Evolutionary conservation across 2,329 filamentous ascomycete genomes (phyloP).

Genomic region (Clonostachys chloroleuca): DNA sequence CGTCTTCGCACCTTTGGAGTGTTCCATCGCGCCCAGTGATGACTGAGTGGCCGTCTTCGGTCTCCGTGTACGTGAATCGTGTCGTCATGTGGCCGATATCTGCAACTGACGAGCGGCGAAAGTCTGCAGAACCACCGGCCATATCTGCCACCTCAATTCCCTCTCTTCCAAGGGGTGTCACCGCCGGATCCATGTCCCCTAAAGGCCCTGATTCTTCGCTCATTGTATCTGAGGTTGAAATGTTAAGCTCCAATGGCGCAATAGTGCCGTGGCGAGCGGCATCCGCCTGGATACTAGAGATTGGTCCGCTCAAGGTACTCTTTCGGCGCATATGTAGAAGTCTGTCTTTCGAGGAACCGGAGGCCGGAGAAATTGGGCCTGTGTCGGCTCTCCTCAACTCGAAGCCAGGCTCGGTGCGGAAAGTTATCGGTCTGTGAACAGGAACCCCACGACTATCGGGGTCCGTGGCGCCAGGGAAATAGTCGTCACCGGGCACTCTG

Average conservation of each 20-base stretch:
- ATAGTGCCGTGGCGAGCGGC: constrained; percentile 29
- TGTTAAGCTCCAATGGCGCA: constrained; percentile 23
- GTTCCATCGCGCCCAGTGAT: constrained; percentile 74
- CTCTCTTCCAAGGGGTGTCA: neutral
- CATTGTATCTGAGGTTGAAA: constrained; percentile 21
- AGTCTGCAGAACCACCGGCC: constrained; percentile 9
- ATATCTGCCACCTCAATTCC: neutral
- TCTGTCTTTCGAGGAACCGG: constrained; percentile 10
- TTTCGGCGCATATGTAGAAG: constrained; percentile 17
- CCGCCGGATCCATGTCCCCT: neutral
- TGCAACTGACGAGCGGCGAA: constrained; percentile 10
- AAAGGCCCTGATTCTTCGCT: constrained; percentile 18
- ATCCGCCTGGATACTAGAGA: constrained; percentile 40
- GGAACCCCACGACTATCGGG: constrained; percentile 21
- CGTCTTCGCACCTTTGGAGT: constrained; percentile 81
- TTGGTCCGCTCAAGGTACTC: constrained; percentile 28
- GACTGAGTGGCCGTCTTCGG: constrained; percentile 74
- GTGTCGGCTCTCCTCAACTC: constrained; percentile 18
- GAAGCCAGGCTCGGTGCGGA: constrained; percentile 18
- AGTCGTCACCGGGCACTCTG: constrained; percentile 33
- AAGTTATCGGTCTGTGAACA: constrained; percentile 16
- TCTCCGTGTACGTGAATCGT: constrained; percentile 75
- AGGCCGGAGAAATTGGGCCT: constrained; percentile 12
- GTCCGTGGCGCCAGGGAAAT: constrained; percentile 24
- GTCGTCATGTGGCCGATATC: constrained; percentile 56